These are phyloP conservation scores for Cinnamomum chago DNA, from an alignment of 164 flowering plant species.

Conservation along the genomic window DNA sequence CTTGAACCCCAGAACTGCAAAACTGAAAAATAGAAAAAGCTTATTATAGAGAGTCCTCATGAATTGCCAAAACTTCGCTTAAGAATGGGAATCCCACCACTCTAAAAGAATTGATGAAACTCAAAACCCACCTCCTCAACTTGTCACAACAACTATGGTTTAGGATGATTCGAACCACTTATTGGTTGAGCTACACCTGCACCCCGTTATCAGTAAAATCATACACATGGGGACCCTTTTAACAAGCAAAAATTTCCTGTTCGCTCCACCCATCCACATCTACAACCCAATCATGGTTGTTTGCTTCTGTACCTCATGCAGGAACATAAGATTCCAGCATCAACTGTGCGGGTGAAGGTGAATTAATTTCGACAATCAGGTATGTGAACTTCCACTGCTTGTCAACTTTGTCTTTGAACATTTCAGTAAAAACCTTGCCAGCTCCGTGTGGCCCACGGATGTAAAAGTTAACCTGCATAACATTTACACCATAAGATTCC, in stretches of 20 bases:
- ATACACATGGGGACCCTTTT: not conserved
- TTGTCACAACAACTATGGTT: not conserved
- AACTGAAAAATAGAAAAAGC: no score
- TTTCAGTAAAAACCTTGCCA: conserved; percentile 72
- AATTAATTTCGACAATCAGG: conserved; percentile 65
- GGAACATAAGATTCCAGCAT: conserved; percentile 89
- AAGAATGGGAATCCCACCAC: not conserved
- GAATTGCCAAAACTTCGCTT: not conserved
- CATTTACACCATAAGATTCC: not conserved
- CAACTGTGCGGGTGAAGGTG: conserved; percentile 61
- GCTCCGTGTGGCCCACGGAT: conserved; percentile 88
- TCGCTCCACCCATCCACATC: not conserved
- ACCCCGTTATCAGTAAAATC: not conserved
- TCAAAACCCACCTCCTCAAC: not conserved
- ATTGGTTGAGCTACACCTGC: no score
- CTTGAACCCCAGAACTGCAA: no score
- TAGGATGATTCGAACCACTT: not conserved
- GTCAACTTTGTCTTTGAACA: conserved; percentile 87
- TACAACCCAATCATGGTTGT: not conserved
- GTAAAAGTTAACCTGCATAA: conserved; percentile 62
- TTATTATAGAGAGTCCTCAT: not conserved
- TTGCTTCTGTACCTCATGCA: conserved; percentile 24
- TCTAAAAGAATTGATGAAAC: not conserved
- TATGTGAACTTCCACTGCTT: conserved; percentile 84
- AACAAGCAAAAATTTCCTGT: not conserved